Evolutionary conservation across 169 alveolate species (phyloP).

Genomic region (Cyclospora cayetanensis): DNA sequence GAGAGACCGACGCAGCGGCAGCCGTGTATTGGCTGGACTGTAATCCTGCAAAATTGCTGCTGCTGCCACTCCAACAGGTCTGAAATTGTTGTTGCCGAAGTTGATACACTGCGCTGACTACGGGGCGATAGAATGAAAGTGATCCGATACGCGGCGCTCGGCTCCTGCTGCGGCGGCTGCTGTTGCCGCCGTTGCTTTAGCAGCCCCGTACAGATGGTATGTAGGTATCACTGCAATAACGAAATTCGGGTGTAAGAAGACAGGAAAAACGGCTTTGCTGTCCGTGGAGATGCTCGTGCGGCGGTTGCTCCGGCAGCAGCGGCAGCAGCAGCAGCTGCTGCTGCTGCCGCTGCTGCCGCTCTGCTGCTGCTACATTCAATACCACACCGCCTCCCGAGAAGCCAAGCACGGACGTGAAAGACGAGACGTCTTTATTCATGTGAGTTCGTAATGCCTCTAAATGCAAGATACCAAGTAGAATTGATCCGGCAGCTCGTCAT

Average conservation of each 20-base stretch:
- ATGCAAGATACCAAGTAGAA: too few species aligned
- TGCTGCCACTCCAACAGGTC: conserved; percentile 14
- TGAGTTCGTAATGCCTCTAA: too few species aligned
- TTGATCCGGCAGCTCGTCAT: too few species aligned
- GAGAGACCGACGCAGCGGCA: conserved; percentile 35
- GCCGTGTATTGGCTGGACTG: too few species aligned
- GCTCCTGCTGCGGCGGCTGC: conserved; percentile 56
- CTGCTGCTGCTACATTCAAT: too few species aligned
- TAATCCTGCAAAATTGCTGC: neutral
- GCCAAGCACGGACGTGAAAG: too few species aligned
- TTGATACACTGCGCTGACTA: neutral
- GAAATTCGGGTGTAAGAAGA: conserved; percentile 3
- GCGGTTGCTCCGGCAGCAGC: conserved; percentile 39
- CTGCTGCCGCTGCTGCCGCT: conserved; percentile 41
- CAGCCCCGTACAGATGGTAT: neutral
- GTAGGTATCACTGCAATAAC: neutral
- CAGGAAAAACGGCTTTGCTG: conserved; percentile 8
- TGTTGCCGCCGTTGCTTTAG: conserved; percentile 44
- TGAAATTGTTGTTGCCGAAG: conserved; percentile 34
- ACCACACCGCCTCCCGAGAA: too few species aligned
- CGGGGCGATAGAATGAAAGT: conserved; percentile 41
- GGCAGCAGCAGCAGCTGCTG: neutral
- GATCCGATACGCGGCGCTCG: conserved; percentile 48
- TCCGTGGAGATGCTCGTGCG: conserved; percentile 14
- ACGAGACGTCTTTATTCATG: too few species aligned